Conservation (phyloP, 2,329 filamentous ascomycete species). For the Aspergillus japonicus region DNA sequence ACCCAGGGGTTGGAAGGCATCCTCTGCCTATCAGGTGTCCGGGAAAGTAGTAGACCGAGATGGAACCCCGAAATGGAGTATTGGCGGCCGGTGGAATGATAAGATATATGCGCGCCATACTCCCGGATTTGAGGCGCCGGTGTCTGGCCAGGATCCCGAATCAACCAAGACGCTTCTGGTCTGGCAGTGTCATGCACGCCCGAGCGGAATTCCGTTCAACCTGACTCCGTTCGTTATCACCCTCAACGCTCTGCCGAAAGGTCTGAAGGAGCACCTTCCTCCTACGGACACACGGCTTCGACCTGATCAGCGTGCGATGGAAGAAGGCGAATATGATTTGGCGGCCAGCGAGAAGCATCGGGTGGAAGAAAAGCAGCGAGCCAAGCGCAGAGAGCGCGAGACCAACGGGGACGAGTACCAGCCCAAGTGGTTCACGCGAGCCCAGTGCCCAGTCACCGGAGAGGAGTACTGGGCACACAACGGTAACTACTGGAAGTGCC, state of each 20-base stretch:
- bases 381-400: conserved; percentile 71
- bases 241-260: conserved; percentile 87
- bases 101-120: conserved; percentile 93
- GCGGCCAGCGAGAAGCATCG: conserved; percentile 92
- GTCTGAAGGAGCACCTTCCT: conserved; percentile 72
- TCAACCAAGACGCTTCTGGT: conserved; percentile 80
- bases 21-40: conserved; percentile 81
- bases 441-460: conserved; percentile 73
- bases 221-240: conserved; percentile 94
- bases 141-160: conserved; percentile 55
- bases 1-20: conserved; percentile 90
- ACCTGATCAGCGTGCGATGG: conserved; percentile 96
- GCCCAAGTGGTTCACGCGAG: conserved; percentile 81
- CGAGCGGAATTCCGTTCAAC: conserved; percentile 89
- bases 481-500: conserved; percentile 79
- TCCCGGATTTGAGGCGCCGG: conserved; percentile 74
- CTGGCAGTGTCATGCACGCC: conserved; percentile 84
- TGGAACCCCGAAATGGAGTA: conserved; percentile 80
- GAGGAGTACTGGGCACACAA: conserved; percentile 89
- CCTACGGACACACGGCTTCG: conserved; percentile 92
- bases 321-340: conserved; percentile 94
- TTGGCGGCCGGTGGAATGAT: conserved; percentile 96
- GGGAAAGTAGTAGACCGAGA: conserved; percentile 79
- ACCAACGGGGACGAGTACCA: conserved; percentile 74
- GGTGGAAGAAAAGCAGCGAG: conserved; percentile 86